Evolutionary conservation across 192 early-diverging fungal species (phyloP), one percentile per base, ranked within the genome.

Genomic region (Blastocladiella britannica): DNA sequence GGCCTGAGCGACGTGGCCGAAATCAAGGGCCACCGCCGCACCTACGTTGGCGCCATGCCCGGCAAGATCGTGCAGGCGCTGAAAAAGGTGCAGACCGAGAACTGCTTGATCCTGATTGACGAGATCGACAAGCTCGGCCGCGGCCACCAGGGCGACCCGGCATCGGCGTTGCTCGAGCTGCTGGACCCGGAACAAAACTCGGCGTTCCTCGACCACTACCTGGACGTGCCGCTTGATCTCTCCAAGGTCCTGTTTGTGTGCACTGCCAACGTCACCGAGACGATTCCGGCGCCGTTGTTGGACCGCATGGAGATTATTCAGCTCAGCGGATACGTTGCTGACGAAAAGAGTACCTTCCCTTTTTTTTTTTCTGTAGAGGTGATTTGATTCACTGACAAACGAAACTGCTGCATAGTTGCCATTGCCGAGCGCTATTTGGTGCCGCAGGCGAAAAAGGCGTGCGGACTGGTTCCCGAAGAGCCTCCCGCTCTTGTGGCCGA

Each of bases 31-130:
- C 95, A 96, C 71, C 82, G 95, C 29, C 75, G 95, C 53, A 98
- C 95, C 4, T 98, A 98, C 67, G 95, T 98, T 7, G 95, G 95
- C 52, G 95, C 95, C 5, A 98, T 98, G 95, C 95, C 95, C 22
- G 95, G 95, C 43, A 98, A 98, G 68, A 90, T 98, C 18, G 81
- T 98, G 25, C 95, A 98, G 71, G 95, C 95, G 1, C 68, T 98
- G 59, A 98, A 98, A 65, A 92, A 93, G 51, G 95, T 98, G 5
- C 91, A 98, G 67, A 94, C 95, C 0, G 92, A 96, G 70, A 98
- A 98, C 66, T 92, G 92, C 18, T 67, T 98, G 25, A 81, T 98
- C 52, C 76, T 98, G 71, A 96, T 98, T 61, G 95, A 98, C 72
- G 95, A 98, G 77, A 89, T 97, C 25, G 94, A 98, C 75, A 98